phyloP scores from a whole-genome alignment of 2,329 filamentous ascomycete species.

The Nothophoma quercina region DNA sequence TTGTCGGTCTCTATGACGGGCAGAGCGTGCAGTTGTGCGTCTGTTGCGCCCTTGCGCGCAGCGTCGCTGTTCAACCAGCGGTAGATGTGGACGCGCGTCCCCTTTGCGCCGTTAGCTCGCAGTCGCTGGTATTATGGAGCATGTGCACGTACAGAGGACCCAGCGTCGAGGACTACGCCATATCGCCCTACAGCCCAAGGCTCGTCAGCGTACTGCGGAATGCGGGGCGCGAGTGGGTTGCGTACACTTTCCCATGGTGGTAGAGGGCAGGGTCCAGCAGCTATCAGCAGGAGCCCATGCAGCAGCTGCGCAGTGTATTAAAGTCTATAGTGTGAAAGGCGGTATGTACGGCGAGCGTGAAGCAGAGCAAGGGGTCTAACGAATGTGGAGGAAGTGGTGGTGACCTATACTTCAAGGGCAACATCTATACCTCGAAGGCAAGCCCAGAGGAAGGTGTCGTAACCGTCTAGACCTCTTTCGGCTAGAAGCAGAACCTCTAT shows the following conservation, averaged over 20 bases:
- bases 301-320: slow-evolving; percentile 22
- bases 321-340: background rate
- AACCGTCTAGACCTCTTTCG: too few species aligned
- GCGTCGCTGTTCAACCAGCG: slow-evolving; percentile 82
- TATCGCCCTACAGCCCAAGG: slow-evolving; percentile 65
- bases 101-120: slow-evolving; percentile 53
- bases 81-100: slow-evolving; percentile 93
- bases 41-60: slow-evolving; percentile 68
- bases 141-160: slow-evolving; percentile 74
- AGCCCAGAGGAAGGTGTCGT: too few species aligned
- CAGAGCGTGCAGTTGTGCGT: slow-evolving; percentile 70
- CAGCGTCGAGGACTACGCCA: slow-evolving; percentile 95
- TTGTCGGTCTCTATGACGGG: slow-evolving; percentile 85
- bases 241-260: slow-evolving; percentile 54
- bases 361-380: slow-evolving; percentile 4
- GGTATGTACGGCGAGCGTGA: slow-evolving; percentile 1
- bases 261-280: slow-evolving; percentile 29
- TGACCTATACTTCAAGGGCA: too few species aligned
- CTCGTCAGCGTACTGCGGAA: slow-evolving; percentile 31
- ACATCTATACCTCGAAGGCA: too few species aligned
- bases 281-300: slow-evolving; percentile 36
- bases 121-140: background rate
- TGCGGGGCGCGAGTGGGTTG: slow-evolving; percentile 23
- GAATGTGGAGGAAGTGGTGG: slow-evolving; percentile 8
- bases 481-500: too few species aligned